Evolutionary conservation across 2,329 filamentous ascomycete species (phyloP).

Genomic region (Coniosporium tulheliwenetii): DNA sequence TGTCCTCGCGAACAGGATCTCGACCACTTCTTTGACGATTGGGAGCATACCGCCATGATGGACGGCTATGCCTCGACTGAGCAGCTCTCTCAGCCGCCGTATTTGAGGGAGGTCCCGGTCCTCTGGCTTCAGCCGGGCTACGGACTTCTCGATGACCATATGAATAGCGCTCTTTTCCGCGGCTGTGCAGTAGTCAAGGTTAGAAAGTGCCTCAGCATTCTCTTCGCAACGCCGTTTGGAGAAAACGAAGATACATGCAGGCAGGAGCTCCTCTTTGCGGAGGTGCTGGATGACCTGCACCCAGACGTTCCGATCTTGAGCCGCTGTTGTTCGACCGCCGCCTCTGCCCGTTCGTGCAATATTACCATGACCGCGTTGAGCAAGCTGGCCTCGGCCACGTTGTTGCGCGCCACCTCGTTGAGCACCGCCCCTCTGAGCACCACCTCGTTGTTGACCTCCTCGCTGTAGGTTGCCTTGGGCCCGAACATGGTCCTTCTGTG

Average conservation of each 20-base stretch:
- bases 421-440: constrained; percentile 26
- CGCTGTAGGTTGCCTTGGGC: constrained; percentile 23
- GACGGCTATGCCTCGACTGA: constrained; percentile 81
- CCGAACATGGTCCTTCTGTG: constrained; percentile 28
- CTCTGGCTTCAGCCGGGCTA: constrained; percentile 79
- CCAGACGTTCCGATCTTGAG: constrained; percentile 94
- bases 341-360: constrained; percentile 79
- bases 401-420: constrained; percentile 33
- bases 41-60: constrained; percentile 90
- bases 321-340: constrained; percentile 73
- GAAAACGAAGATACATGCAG: constrained; percentile 95
- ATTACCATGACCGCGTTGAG: constrained; percentile 53
- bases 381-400: constrained; percentile 38
- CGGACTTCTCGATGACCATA: constrained; percentile 92
- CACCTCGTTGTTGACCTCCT: constrained; percentile 27
- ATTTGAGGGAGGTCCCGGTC: constrained; percentile 88
- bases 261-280: constrained; percentile 71
- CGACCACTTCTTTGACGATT: constrained; percentile 95
- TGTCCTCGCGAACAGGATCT: constrained; percentile 89
- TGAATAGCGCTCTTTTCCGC: constrained; percentile 92
- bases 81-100: constrained; percentile 66
- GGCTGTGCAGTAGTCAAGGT: constrained; percentile 87
- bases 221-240: constrained; percentile 97
- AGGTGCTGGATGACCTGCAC: constrained; percentile 88
- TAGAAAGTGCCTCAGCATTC: constrained; percentile 87